Evolutionary conservation across 2,329 filamentous ascomycete genomes (phyloP), one percentile per base, ranked within the genome.

Genomic region (Xylaria sp.): DNA sequence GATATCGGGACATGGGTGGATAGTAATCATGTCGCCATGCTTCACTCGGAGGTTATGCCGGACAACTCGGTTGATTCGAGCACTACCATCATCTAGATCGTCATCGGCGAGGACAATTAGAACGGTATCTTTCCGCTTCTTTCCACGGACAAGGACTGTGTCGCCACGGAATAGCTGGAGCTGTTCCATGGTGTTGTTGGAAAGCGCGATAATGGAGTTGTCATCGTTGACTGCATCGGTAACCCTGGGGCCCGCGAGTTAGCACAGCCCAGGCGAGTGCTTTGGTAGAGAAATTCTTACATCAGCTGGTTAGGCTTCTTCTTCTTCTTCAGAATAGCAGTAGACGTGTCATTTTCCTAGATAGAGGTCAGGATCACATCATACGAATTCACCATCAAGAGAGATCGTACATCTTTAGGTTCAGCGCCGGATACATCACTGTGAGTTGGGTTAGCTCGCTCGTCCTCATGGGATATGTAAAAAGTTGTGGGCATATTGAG

Each of bases 241-340:
- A 74, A 99, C 96, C 85, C 94, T 97, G 78, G 4, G 77, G 80
- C 69, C 69, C 71, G 68, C 39, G 50, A 55, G 69, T 72, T 45
- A 75, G 65, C 65, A 59, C 42, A 61, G 42, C 24, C 34, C 51
- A 59, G 30, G 50, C 47, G 32, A 4, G 51, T 4, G 5, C 36
- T 6, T 1, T 11, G 32, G 48, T 19, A 11, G 34, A 32, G 14
- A 12, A 45, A 27, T 58, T 54, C 61, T 42, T 87, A 97, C 94
- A 99, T 97, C 81, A 99, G 85, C 79, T 95, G 97, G 85, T 99
- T 99, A 77, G 94, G 94, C 93, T 99, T 99, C 94, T 99, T 99
- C 92, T 99, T 99, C 89, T 98, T 98, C 87, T 98, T 98, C 78
- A 99, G 89, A 77, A 99, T 99, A 75, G 96, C 96, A 54, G 96